Evolutionary conservation across 2,329 filamentous ascomycete genomes (phyloP), one percentile per base, ranked within the genome.

Genomic region (Fonsecaea erecta): DNA sequence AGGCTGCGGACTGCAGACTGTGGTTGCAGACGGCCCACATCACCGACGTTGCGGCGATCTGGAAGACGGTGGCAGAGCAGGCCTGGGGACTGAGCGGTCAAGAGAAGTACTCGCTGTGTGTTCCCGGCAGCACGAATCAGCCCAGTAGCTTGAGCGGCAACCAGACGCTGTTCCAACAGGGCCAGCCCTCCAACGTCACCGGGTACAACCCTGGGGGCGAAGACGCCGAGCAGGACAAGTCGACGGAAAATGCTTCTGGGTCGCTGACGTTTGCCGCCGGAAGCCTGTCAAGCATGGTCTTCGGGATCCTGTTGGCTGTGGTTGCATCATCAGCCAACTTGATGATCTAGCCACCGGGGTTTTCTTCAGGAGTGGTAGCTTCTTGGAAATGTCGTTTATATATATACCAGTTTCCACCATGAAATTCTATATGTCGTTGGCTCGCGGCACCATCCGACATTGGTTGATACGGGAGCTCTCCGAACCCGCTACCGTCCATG

Each of bases 1-100:
- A 88, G 67, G 81, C 85, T 0, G 84, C 87, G 0, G 84, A 87
- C 69, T 90, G 87, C 68, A 79, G 86, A 12, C 26, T 89, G 11
- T 90, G 82, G 72, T 88, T 84, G 64, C 87, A 86, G 1, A 72
- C 79, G 12, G 74, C 78, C 1, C 87, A 86, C 74, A 74, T 85
- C 43, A 74, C 79, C 2, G 79, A 86, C 63, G 79, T 84, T 1
- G 78, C 78, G 1, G 76, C 74, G n/a, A 71, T 85, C 34, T 89
- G 87, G 87, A 76, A 75, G 37, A 77, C 75, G 24, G 80, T 79
- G 24, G 75, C 75, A 1, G 73, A 74, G 3, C 73, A 77, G 1
- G 76, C 77, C 0, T 83, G 79, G 51, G 48, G 5, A 8, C 30
- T 54, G 48, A 61, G 46, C 12, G 35, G 48, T 2, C 32, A 40